These are phyloP conservation scores for Quercus phellos DNA, from an alignment of 331 rosid genomes.

Conservation along the genomic window DNA sequence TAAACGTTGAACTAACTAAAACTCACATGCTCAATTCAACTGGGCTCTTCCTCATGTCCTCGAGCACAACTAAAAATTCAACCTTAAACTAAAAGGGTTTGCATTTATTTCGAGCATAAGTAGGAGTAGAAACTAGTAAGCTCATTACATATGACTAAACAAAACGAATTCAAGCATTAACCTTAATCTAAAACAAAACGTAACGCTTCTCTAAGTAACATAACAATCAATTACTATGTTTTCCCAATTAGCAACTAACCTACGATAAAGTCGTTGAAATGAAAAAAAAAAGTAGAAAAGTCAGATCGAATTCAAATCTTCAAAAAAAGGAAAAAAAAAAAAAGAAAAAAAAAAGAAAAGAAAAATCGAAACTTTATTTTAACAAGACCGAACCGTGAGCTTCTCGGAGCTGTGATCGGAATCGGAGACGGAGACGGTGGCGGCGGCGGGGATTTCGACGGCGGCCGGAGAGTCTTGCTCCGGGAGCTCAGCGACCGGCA, in stretches of 20 bases:
- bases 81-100: not conserved
- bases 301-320: not conserved
- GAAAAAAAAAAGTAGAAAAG: not conserved
- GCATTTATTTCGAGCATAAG: not conserved
- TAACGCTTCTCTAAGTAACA: not conserved
- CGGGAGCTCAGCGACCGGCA: constrained; percentile 65
- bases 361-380: not conserved
- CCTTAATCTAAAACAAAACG: not conserved
- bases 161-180: not conserved
- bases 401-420: constrained; percentile 30
- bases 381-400: constrained; percentile 53
- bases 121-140: not conserved
- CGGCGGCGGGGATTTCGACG: constrained; percentile 39
- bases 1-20: too few species aligned
- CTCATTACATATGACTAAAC: not conserved
- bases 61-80: not conserved
- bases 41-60: not conserved
- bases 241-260: not conserved
- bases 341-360: too few species aligned
- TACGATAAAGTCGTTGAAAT: too few species aligned
- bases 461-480: constrained; percentile 46
- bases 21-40: not conserved
- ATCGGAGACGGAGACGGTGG: constrained; percentile 22
- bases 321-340: too few species aligned
- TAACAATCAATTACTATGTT: not conserved